Percentiles rank a stretch among this genome's conserved stretches.
Evolutionary conservation across 1,139 yeast genomes (phyloP).

Genomic region (Nakaseomyces sp.): DNA sequence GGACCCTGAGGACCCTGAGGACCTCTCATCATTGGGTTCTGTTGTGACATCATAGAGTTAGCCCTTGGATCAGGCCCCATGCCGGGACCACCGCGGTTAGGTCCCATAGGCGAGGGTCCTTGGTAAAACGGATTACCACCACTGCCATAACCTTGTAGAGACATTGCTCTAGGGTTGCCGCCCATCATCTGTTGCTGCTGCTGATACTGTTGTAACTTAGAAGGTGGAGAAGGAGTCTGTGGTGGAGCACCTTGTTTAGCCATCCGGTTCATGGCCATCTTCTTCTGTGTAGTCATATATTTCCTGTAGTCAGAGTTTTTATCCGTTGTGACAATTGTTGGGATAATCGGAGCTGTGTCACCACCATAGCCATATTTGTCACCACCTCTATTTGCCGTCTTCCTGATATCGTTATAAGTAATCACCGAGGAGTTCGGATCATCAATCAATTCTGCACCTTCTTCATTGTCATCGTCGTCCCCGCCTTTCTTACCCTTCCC

Average conservation of each 20-base stretch:
- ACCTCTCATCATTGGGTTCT: constrained; percentile 9
- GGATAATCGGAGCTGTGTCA: constrained; percentile 67
- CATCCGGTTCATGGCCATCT: constrained; percentile 42
- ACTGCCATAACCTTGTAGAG: constrained; percentile 36
- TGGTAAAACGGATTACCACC: constrained; percentile 12
- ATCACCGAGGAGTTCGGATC: constrained; percentile 38
- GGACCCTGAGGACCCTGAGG: constrained; percentile 12
- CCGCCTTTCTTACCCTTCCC: constrained; percentile 13
- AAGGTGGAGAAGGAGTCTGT: constrained; percentile 1
- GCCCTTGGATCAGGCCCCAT: constrained; percentile 15
- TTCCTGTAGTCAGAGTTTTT: constrained; percentile 55
- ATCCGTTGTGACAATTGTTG: constrained; percentile 41
- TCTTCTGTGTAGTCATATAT: constrained; percentile 59
- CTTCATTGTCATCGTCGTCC: constrained; percentile 35
- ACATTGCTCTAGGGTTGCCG: constrained; percentile 46
- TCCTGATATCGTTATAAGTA: constrained; percentile 56
- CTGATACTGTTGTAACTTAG: constrained; percentile 11
- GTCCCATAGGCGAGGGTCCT: not conserved
- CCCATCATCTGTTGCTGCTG: constrained; percentile 19
- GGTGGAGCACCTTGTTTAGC: constrained; percentile 30
- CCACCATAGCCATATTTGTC: constrained; percentile 41
- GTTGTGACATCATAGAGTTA: constrained; percentile 18
- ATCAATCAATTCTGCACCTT: constrained; percentile 44
- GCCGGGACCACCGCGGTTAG: constrained; percentile 2
- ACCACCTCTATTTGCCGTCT: constrained; percentile 55